Conservation (phyloP, 805 yeast genomes). For the Hanseniaspora meyeri region DNA sequence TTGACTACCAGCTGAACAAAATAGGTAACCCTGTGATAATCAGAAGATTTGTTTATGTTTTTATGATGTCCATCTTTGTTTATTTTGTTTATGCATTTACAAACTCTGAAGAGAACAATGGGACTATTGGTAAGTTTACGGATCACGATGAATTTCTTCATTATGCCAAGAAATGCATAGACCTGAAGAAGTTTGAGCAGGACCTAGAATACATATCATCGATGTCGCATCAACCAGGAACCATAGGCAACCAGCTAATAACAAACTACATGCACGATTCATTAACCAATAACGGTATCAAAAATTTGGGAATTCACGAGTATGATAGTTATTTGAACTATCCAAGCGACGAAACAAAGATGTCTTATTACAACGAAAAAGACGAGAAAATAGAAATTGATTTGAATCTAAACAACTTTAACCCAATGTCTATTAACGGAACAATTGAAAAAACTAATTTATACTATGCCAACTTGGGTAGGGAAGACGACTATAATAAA, state of each 20-base stretch:
- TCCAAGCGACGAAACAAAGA: slow-evolving; percentile 34
- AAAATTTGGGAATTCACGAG: slow-evolving; percentile 31
- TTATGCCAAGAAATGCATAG: slow-evolving; percentile 41
- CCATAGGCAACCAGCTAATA: slow-evolving; percentile 68
- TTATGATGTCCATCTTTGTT: slow-evolving; percentile 46
- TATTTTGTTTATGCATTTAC: slow-evolving; percentile 50
- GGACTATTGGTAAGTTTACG: slow-evolving; percentile 46
- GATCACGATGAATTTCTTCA: slow-evolving; percentile 43
- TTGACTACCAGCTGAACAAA: slow-evolving; percentile 47
- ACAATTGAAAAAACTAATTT: slow-evolving; percentile 37
- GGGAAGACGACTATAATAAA: slow-evolving; percentile 37
- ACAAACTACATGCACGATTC: slow-evolving; percentile 52
- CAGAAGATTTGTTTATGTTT: slow-evolving; percentile 60
- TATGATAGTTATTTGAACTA: slow-evolving; percentile 52
- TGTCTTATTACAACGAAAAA: slow-evolving; percentile 21
- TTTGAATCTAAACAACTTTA: slow-evolving; percentile 38
- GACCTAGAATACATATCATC: slow-evolving; percentile 60
- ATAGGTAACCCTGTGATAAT: slow-evolving; percentile 82
- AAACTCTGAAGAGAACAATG: slow-evolving; percentile 28
- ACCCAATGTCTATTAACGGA: slow-evolving; percentile 56
- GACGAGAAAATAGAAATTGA: slow-evolving; percentile 21
- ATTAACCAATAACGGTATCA: slow-evolving; percentile 46
- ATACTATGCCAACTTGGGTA: slow-evolving; percentile 59
- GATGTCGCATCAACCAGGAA: slow-evolving; percentile 80
- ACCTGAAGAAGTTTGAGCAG: slow-evolving; percentile 45